Base-by-base conservation (phyloP, 352 stramenopile species). In the Phytopythium mirpurense region DNA sequence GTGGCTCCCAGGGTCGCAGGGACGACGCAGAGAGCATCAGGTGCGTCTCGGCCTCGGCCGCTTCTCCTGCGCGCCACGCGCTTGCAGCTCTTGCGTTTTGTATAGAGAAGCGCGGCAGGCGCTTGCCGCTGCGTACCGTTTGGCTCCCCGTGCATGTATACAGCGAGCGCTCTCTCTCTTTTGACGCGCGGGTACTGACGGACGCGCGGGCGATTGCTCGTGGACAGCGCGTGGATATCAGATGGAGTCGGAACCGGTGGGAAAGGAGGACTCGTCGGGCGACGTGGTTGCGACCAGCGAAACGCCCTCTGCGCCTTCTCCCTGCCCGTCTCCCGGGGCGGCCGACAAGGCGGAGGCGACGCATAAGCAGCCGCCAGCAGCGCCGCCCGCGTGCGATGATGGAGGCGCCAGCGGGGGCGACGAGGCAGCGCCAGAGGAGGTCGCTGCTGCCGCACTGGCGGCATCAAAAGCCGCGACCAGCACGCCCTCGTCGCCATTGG, bases 221-320 rank as follows among this genome's bases (percentile, higher is more conserved):
- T 47, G 41, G 15, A 10, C 24, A 47, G 41, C 41, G 24, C 24
- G 41, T 3, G 41, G 41, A 47, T 47, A 31, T 47, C 41, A 47
- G 23, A 47, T 47, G 41, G 41, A 47, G 41, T 47, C 41, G 24
- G 41, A 47, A 11, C 41, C 36, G 36, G 18, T 18, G 41, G 23
- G 41, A 18, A 47, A 21, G 23, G 24, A 47, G 41, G 23, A 47
- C 21, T n/a, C 24, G 23, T 18, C 41, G 16, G 23, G 12, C 41
- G 41, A 47, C 8, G 23, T 15, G 24, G 41, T 34, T 21, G 41
- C 41, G 24, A 47, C 41, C 41, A 47, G 41, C 24, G 24, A 47
- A 47, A 47, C 24, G 11, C 6, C 12, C 5, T 9, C 29, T 9
- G 29, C 18, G 23, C 15, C 23, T 12, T 23, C 16, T 11, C 23